These are phyloP conservation scores for Chytriomyces sp. DNA, from an alignment of 192 early-diverging fungal genomes.

Conservation along the genomic window DNA sequence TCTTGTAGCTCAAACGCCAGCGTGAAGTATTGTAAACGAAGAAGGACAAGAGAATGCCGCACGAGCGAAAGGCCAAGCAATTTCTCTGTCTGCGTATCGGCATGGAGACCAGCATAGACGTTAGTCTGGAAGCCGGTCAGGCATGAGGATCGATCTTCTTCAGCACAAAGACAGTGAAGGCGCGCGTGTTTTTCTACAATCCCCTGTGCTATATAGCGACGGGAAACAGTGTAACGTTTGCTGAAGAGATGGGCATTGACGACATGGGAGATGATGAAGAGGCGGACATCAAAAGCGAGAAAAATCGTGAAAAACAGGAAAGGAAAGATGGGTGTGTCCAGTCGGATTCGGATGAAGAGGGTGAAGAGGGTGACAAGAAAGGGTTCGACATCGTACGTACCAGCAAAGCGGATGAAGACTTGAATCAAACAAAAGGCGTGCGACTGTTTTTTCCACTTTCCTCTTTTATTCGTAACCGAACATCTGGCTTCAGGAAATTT, in stretches of 20 bases:
- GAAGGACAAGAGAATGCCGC: constrained; percentile 42
- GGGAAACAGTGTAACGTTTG: constrained; percentile 31
- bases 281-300: constrained; percentile 26
- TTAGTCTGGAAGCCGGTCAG: constrained; percentile 41
- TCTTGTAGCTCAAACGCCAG: constrained; percentile 31
- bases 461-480: not conserved
- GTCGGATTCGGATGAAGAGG: constrained; percentile 46
- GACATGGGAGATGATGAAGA: constrained; percentile 43
- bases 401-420: constrained; percentile 30
- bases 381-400: constrained; percentile 54
- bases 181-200: constrained; percentile 95
- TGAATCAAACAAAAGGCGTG: constrained; percentile 24
- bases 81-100: constrained; percentile 52
- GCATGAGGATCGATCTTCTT: constrained; percentile 20
- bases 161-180: constrained; percentile 48
- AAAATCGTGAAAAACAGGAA: constrained; percentile 15
- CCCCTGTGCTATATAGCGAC: constrained; percentile 79
- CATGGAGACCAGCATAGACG: constrained; percentile 57
- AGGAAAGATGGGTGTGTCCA: not conserved
- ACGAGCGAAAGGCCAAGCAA: constrained; percentile 54
- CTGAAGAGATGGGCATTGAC: constrained; percentile 34
- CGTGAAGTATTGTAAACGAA: constrained; percentile 31
- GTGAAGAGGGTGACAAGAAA: constrained; percentile 59
- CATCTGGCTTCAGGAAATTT: constrained; percentile 31
- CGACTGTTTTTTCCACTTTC: not conserved